Conservation (phyloP, 164 flowering plant species). For the Vitis rotundifolia region DNA sequence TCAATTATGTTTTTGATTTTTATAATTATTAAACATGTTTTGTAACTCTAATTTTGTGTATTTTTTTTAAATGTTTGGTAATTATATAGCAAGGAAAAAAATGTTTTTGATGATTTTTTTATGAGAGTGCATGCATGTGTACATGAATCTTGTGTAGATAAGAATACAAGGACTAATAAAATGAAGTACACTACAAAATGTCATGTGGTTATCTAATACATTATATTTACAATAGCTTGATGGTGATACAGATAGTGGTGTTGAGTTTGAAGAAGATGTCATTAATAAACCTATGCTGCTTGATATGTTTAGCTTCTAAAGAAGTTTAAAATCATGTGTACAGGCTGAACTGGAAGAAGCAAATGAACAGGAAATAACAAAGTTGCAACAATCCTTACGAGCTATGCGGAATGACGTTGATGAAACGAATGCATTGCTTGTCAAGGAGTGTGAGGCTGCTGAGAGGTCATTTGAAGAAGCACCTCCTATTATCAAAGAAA, state of each 20-base stretch:
- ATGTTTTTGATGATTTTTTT: too few species aligned
- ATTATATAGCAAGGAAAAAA: too few species aligned
- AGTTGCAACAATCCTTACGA: constrained; percentile 47
- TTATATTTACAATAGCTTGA: background rate
- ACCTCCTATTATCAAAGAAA: constrained; percentile 48
- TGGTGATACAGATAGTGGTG: background rate
- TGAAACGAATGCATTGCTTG: constrained; percentile 51
- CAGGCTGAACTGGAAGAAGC: constrained; percentile 77
- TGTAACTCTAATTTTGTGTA: too few species aligned
- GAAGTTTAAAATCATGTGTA: constrained; percentile 13
- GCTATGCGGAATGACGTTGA: constrained; percentile 47
- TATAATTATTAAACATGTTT: too few species aligned
- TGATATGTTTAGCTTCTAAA: background rate
- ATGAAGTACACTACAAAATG: too few species aligned
- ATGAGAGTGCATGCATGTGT: too few species aligned
- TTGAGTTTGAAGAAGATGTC: background rate
- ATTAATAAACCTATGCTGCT: background rate
- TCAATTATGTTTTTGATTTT: too few species aligned
- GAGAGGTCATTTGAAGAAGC: constrained; percentile 55
- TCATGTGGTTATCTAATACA: background rate
- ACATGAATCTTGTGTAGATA: too few species aligned
- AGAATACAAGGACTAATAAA: too few species aligned
- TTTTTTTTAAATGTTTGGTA: too few species aligned
- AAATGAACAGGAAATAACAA: constrained; percentile 53
- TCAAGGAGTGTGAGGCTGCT: constrained; percentile 57